phyloP scores from a whole-genome alignment of 2,329 filamentous ascomycete species.

The Arthrocladium fulminans region DNA sequence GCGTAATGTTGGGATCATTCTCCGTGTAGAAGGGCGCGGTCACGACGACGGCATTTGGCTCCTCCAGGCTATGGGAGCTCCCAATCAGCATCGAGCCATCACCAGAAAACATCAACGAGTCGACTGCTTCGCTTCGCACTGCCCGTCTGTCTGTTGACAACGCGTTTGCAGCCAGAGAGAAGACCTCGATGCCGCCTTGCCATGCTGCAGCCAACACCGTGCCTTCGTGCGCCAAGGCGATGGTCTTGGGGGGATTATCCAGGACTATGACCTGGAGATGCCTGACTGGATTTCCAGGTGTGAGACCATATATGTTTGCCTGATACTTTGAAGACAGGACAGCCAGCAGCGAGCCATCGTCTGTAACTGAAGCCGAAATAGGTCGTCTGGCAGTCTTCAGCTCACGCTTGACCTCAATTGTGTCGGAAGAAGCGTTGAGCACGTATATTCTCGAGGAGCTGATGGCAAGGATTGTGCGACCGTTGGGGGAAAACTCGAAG shows the following conservation, averaged over 20 bases:
- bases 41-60: constrained; percentile 64
- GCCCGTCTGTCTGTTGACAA: constrained; percentile 60
- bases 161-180: constrained; percentile 58
- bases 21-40: constrained; percentile 70
- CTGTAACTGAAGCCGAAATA: constrained; percentile 65
- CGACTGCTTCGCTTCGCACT: constrained; percentile 69
- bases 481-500: constrained; percentile 68
- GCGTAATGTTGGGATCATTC: constrained; percentile 40
- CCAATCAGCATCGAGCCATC: constrained; percentile 72
- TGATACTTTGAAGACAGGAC: constrained; percentile 75
- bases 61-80: constrained; percentile 57
- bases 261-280: constrained; percentile 67
- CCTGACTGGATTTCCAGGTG: constrained; percentile 50
- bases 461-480: constrained; percentile 66
- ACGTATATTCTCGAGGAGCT: constrained; percentile 80
- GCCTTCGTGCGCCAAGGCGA: constrained; percentile 72
- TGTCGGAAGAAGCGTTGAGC: constrained; percentile 55
- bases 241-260: constrained; percentile 67
- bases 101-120: constrained; percentile 64
- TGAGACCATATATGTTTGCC: constrained; percentile 74
- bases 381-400: constrained; percentile 71
- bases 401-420: constrained; percentile 61
- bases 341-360: constrained; percentile 66
- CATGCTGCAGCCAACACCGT: constrained; percentile 77
- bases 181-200: constrained; percentile 80